Evolutionary conservation across 345 rosid genomes (phyloP), one percentile per base, ranked within the genome.

Genomic region (Lenwebbia sp.): DNA sequence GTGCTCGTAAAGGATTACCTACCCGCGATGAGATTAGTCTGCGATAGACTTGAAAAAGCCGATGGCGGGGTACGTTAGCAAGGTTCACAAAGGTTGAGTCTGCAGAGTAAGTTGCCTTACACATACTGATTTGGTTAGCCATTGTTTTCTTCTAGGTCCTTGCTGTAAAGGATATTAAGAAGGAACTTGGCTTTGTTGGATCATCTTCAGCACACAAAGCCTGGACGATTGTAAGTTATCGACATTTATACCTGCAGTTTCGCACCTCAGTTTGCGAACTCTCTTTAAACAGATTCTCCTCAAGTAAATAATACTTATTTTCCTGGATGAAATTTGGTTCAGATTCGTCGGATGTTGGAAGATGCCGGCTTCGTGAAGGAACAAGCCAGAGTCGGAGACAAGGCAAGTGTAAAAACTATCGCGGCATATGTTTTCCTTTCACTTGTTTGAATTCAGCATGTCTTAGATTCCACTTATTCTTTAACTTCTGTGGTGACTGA

Each of bases 151-250:
- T 94, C 89, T 90, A 95, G 98, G 96, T 93, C 86, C 95, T 95
- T 89, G 94, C 93, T 86, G 90, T 94, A 70, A 89, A 95, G 88
- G 98, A 96, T 91, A 88, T 96, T 78, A 96, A 96, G 89, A 91
- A 88, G 75, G 93, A 89, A 87, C 96, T 96, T 85, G 98, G 97
- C 83, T 95, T 94, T 86, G 87, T 84, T 50, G 94, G 96, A 88
- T 89, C 93, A 54, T 85, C 84, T 84, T 60, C 88, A 54, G 92
- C 93, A 51, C 96, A 94, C 87, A 92, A 90, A 88, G 92, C 95
- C 87, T 96, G 97, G 99, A 95, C 96, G 91, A 88, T 87, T 90
- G 98, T 94, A 91, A 90, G 90, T 78, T 30, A 53, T 40, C 17
- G 37, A 41, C 54, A 25, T 51, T 44, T 51, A 14, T 50, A 41